Evolutionary conservation across 2,329 filamentous ascomycete species (phyloP), one percentile per base, ranked within the genome.

Genomic region (Colletotrichum tropicicola): DNA sequence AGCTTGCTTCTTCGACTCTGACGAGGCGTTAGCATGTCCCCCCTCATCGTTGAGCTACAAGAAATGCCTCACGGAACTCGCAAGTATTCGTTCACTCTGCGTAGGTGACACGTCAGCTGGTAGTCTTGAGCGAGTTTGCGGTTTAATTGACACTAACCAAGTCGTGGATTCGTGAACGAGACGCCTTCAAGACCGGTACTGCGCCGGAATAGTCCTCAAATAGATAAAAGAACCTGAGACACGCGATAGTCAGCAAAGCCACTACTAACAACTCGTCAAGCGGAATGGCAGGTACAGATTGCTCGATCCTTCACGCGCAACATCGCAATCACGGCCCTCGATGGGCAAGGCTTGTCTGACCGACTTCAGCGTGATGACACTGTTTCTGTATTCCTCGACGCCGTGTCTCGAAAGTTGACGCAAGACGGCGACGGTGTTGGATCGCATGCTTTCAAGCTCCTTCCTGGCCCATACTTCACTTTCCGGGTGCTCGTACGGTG

Each of bases 161-260:
- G 15, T 79, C 74, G 47, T 83, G 78, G 6, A 91, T 73, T 60
- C 72, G 85, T 72, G 64, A 74, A 71, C 70, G 83, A 70, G 80
- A 80, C 2, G 68, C 71, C 9, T 81, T 84, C 12, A 90, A 78
- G 5, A 88, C 81, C 25, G 83, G 83, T 54, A 86, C 87, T 1
- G 86, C 87, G 4, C 87, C 86, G 35, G 83, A 82, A 79, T 89
- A 90, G 71, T 90, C 88, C 70, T 91, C 88, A 70, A 91, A 91
- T 0, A 91, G 76, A 70, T 90, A 90, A 73, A 89, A 91, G 75
- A 90, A 90, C 12, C 54, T 48, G 23, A 79, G 19, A 30, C n/a
- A 6, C 5, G 21, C n/a, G 19, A 43, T 4, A 6, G 39, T 21
- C 17, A 21, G n/a, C 6, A 43, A 43, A 21, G 37, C 15, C 9